Evolutionary conservation across 73 alveolate species (phyloP).

Genomic region (Halteria grandinella): DNA sequence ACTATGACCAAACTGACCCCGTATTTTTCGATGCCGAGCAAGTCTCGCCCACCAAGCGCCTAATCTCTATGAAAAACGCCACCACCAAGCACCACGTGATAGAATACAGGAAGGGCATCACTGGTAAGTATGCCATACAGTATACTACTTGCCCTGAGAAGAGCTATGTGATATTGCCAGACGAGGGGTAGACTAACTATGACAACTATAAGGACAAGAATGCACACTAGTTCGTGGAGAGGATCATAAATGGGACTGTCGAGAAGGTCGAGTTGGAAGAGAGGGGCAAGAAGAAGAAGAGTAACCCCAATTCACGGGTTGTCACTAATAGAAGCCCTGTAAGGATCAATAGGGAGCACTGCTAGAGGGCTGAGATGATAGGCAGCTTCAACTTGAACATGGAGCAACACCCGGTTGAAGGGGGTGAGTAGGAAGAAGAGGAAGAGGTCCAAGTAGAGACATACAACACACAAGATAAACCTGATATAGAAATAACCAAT

Average conservation of each 20-base stretch:
- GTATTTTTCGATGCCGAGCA: not conserved
- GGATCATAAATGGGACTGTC: constrained; percentile 14
- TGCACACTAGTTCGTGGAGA: constrained; percentile 19
- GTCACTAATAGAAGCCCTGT: too few species aligned
- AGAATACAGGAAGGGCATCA: not conserved
- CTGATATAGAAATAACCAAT: too few species aligned
- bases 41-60: constrained; percentile 27
- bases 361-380: too few species aligned
- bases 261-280: constrained; percentile 16
- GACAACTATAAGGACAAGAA: constrained; percentile 4
- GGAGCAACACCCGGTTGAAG: too few species aligned
- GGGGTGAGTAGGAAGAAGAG: too few species aligned
- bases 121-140: constrained; percentile 1
- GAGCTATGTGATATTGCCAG: constrained; percentile 9
- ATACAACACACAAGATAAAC: too few species aligned
- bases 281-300: constrained; percentile 3
- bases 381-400: too few species aligned
- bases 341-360: too few species aligned
- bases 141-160: constrained; percentile 29
- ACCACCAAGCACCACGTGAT: constrained; percentile 24
- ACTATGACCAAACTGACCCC: constrained; percentile 4
- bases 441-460: too few species aligned
- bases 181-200: constrained; percentile 1
- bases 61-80: constrained; percentile 22
- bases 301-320: too few species aligned